These are phyloP conservation scores for Globisporangium alternatum DNA, from an alignment of 352 stramenopile species.

Conservation along the genomic window DNA sequence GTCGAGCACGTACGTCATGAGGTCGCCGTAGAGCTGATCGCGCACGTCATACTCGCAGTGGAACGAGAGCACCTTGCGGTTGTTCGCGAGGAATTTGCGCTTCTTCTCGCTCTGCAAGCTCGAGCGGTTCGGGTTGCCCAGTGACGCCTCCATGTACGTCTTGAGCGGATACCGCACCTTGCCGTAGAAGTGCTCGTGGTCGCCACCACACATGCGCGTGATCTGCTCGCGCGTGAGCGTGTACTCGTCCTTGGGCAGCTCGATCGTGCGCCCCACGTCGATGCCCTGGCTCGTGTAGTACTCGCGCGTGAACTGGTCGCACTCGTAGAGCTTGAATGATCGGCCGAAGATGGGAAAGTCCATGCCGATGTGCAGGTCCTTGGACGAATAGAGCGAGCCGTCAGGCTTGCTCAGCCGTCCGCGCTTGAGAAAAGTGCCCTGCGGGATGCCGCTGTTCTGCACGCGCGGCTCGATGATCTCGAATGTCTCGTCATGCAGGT, in stretches of 20 bases:
- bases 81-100: conserved; percentile 85
- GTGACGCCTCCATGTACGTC: conserved; percentile 80
- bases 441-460: conserved; percentile 82
- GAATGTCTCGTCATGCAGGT: conserved; percentile 85
- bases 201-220: conserved; percentile 62
- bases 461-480: conserved; percentile 85
- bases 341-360: conserved; percentile 74
- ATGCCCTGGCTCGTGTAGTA: conserved; percentile 47
- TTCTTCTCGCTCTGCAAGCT: conserved; percentile 72
- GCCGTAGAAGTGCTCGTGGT: conserved; percentile 72
- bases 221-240: conserved; percentile 77
- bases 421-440: conserved; percentile 86
- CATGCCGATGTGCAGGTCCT: conserved; percentile 63
- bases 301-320: conserved; percentile 67
- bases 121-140: conserved; percentile 71
- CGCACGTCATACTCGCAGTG: conserved; percentile 83
- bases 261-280: conserved; percentile 46
- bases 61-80: conserved; percentile 85
- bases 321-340: conserved; percentile 76
- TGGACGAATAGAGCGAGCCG: conserved; percentile 42
- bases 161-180: conserved; percentile 78
- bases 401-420: conserved; percentile 60
- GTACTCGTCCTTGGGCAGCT: conserved; percentile 82
- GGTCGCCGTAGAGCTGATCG: conserved; percentile 74
- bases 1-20: conserved; percentile 76